Percentiles rank a stretch among this genome's conserved stretches.
phyloP scores from a whole-genome alignment of 2,329 filamentous ascomycete genomes.

The Sporothrix mexicana region DNA sequence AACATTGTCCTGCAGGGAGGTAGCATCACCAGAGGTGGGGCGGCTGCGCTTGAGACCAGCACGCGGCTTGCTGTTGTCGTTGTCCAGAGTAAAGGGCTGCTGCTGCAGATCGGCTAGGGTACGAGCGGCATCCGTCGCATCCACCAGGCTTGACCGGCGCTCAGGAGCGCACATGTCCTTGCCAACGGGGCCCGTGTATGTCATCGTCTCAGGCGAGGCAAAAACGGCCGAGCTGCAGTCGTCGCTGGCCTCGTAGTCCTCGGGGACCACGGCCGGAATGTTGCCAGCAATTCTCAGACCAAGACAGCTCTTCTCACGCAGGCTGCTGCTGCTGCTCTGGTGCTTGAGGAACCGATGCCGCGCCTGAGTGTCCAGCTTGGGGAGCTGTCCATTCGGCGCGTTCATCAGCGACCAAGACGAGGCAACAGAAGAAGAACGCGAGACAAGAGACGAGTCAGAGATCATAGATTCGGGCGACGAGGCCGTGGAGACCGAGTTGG shows the following conservation, averaged over 20 bases:
- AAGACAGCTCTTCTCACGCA: constrained; percentile 51
- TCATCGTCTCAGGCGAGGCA: constrained; percentile 59
- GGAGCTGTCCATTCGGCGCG: constrained; percentile 57
- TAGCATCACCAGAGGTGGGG: constrained; percentile 62
- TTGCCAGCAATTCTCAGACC: constrained; percentile 57
- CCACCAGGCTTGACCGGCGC: constrained; percentile 54
- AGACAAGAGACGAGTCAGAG: constrained; percentile 66
- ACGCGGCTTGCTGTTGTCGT: constrained; percentile 41
- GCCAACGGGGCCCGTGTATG: constrained; percentile 58
- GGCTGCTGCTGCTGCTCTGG: constrained; percentile 47
- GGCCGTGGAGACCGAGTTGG: constrained; percentile 65
- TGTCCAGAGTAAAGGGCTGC: constrained; percentile 43
- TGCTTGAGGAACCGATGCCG: constrained; percentile 67
- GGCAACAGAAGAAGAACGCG: constrained; percentile 69
- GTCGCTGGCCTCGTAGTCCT: constrained; percentile 57
- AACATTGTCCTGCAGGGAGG: constrained; percentile 68
- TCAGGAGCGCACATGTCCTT: constrained; percentile 54
- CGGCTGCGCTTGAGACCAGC: constrained; percentile 64
- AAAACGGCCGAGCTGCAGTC: constrained; percentile 47
- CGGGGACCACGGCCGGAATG: constrained; percentile 58
- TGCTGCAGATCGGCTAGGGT: constrained; percentile 67
- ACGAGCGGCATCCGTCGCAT: constrained; percentile 65
- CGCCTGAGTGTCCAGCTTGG: constrained; percentile 65
- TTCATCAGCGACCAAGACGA: constrained; percentile 65
- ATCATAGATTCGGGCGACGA: constrained; percentile 73